Evolutionary conservation across 1,139 yeast species (phyloP), one percentile per base, ranked within the genome.

Genomic region (Debaryomyces psychrophilus): DNA sequence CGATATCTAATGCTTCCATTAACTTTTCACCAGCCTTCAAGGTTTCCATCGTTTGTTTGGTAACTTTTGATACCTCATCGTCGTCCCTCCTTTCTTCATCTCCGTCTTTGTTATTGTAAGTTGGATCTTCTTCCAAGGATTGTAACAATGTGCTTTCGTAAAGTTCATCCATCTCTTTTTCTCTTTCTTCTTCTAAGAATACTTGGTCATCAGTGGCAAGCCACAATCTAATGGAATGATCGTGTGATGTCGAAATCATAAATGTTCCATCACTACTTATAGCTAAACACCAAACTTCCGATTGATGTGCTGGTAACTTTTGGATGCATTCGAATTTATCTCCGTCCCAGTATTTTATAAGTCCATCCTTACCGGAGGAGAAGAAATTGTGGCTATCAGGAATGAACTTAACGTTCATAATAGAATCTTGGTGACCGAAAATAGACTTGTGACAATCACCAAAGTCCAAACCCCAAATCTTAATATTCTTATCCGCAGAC

Each of bases 361-460:
- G 68, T 11, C 90, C 92, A 66, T 93, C 99, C 64, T 93, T 93
- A 41, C 95, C 86, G 49, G 90, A 84, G 44, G 96, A 87, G 67
- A 95, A 88, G 65, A 95, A 90, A 65, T 92, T 83, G 64, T 92
- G 97, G 9, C 88, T 77, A 14, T 83, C 85, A 1, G 96, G 95
- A 50, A 90, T 79, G 60, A 93, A 93, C 50, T 73, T 80, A 29
- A 92, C 97, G 55, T 80, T 79, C 96, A 93, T 89, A 50, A 93
- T 87, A 4, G 96, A 85, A 64, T 93, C 99, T 61, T 90, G 96
- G 62, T 93, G 99, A 1, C 96, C 99, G 65, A 95, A 93, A 28
- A 93, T 82, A 3, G 98, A 92, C 64, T 86, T 87, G 67, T 93
- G 99, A 73, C 99, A 93, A 67, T 93, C 99, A 67, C 99, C 99